Evolutionary conservation across 306 rosid species (phyloP).

Genomic region (Psophocarpus tetragonolobus): DNA sequence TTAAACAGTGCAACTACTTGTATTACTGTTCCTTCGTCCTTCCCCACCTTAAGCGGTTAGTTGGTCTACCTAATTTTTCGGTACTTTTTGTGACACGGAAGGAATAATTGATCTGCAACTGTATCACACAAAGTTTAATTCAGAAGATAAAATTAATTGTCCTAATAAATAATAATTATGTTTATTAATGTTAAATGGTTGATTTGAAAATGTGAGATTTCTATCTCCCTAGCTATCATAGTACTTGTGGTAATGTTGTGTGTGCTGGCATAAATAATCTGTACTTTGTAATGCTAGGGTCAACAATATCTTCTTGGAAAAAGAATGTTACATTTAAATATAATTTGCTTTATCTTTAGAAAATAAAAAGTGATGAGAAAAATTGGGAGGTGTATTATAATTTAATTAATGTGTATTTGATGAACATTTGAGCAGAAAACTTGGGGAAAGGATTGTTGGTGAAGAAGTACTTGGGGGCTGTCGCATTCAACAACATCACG

Average conservation of each 20-base stretch:
- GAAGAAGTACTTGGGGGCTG: constrained; percentile 70
- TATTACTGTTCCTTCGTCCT: background rate
- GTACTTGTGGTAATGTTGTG: background rate
- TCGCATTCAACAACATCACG: constrained; percentile 93
- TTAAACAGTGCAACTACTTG: background rate
- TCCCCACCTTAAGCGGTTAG: background rate
- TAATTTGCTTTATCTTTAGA: background rate
- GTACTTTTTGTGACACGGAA: background rate
- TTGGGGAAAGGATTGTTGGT: constrained; percentile 52
- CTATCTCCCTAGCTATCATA: background rate
- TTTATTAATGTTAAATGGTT: background rate
- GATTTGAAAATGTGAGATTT: background rate
- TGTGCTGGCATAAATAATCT: background rate
- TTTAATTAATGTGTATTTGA: background rate
- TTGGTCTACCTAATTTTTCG: constrained; percentile 11
- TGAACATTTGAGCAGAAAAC: constrained; percentile 32
- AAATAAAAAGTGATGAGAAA: background rate
- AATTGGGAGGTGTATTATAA: background rate
- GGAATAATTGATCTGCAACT: background rate
- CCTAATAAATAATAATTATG: background rate
- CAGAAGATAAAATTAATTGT: background rate
- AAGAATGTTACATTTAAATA: background rate
- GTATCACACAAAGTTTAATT: background rate
- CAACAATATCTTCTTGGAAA: background rate
- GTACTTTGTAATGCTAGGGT: background rate